Evolutionary conservation across 305 asterid species (phyloP), one percentile per base, ranked within the genome.

Genomic region (Stenogyne calaminthoides): DNA sequence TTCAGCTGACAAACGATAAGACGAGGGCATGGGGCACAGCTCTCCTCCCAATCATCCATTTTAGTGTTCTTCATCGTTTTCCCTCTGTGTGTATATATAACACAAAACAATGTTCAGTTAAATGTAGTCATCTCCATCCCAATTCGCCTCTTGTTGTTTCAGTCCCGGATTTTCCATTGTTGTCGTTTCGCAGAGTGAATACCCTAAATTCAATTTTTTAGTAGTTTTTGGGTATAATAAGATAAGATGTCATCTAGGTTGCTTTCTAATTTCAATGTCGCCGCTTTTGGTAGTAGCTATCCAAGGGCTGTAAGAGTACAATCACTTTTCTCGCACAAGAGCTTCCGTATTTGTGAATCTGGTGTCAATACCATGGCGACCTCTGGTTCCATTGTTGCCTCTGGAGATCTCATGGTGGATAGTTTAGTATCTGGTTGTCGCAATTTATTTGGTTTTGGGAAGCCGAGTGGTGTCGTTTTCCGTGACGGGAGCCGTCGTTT

Each of bases 371-470:
- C 34, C 22, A 90, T 88, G 96, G 86, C 95, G 9, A 79, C 85
- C 71, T 78, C 88, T 16, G 84, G 87, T 62, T 82, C 92, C 1
- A 34, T 77, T 10, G 85, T 82, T n/a, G 73, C 87, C 62, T 81
- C 87, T 9, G 90, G 86, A 40, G 96, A 89, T 77, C 55, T 88
- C 73, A 76, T 78, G 78, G 84, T 87, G 15, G 94, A 89, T 74
- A 64, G 74, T 58, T 64, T 79, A 66, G 71, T 78, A 18, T 80
- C 96, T 2, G 63, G 78, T 39, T 73, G 88, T 61, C 91, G 85
- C 70, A 82, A 70, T 73, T 70, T 80, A 63, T 81, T 87, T 4
- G 81, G 87, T 72, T 81, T 77, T 51, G 83, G 65, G 61, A 90
- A 79, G 73, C 87, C 96, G n/a, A 34, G 75, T 18, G 78, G 83